phyloP scores from a whole-genome alignment of 345 rosid genomes.

The Excoecaria cochinchinensis region DNA sequence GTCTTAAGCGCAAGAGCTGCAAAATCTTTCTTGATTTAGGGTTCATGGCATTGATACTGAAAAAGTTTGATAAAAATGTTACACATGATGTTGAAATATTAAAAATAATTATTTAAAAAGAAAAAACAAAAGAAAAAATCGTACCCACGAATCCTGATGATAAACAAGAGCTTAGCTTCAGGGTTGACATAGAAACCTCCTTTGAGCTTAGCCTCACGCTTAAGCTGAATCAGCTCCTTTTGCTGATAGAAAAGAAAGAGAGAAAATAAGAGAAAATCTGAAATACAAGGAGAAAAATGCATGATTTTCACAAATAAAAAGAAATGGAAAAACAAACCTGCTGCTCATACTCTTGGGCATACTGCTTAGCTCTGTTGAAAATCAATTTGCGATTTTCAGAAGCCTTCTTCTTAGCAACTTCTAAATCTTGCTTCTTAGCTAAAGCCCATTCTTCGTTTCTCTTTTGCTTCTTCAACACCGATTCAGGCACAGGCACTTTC shows the following conservation, averaged over 20 bases:
- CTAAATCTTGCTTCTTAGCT: slow-evolving; percentile 46
- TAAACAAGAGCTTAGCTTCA: slow-evolving; percentile 28
- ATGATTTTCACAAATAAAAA: not conserved
- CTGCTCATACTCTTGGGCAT: slow-evolving; percentile 62
- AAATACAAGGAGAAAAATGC: not conserved
- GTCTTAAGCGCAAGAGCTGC: slow-evolving; percentile 92
- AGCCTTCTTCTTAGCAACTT: slow-evolving; percentile 55
- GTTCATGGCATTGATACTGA: slow-evolving; percentile 85
- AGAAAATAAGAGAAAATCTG: not conserved
- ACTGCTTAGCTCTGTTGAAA: slow-evolving; percentile 57
- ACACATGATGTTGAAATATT: not conserved
- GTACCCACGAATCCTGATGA: slow-evolving; percentile 27
- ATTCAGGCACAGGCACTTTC: slow-evolving; percentile 66
- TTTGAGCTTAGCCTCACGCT: slow-evolving; percentile 29
- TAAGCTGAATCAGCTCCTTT: slow-evolving; percentile 17
- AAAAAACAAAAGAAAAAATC: not conserved
- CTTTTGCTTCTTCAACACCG: slow-evolving; percentile 76
- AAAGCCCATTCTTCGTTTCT: slow-evolving; percentile 68
- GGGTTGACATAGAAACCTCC: slow-evolving; percentile 33
- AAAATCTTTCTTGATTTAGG: slow-evolving; percentile 82
- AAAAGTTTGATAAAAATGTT: not conserved
- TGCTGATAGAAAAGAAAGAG: not conserved
- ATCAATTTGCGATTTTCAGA: slow-evolving; percentile 59
- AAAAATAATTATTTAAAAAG: not conserved
- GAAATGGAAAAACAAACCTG: not conserved